These are phyloP conservation scores for Cyathus striatus DNA, from an alignment of 768 basidiomycete genomes.

Conservation along the genomic window DNA sequence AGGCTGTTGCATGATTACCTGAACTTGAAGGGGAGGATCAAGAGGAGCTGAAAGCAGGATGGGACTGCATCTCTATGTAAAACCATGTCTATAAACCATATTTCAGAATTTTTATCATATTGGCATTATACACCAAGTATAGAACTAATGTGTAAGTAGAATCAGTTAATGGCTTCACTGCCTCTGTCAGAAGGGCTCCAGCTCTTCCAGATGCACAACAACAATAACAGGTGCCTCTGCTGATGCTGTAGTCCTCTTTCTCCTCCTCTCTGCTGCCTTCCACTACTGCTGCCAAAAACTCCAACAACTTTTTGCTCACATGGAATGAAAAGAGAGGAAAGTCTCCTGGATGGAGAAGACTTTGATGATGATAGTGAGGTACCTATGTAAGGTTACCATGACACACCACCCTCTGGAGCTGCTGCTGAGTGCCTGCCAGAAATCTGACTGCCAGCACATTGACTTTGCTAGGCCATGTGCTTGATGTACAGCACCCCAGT, in stretches of 20 bases:
- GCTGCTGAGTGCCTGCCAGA: too few species aligned
- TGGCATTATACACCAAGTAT: too few species aligned
- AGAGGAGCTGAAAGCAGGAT: too few species aligned
- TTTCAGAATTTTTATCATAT: too few species aligned
- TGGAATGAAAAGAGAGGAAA: constrained; percentile 17
- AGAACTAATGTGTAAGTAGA: too few species aligned
- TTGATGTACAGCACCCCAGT: constrained; percentile 10
- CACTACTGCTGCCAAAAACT: constrained; percentile 29
- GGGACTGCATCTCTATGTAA: too few species aligned
- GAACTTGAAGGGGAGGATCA: too few species aligned
- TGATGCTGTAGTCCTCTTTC: constrained; percentile 28
- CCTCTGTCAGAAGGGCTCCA: too few species aligned
- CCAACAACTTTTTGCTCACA: constrained; percentile 19
- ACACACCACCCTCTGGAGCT: constrained; percentile 10
- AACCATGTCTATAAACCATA: too few species aligned
- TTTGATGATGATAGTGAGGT: constrained; percentile 27
- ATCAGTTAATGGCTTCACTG: too few species aligned
- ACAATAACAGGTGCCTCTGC: constrained; percentile 37
- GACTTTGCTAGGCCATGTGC: neutral
- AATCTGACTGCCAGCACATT: neutral
- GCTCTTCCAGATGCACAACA: constrained; percentile 22
- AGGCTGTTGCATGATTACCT: too few species aligned
- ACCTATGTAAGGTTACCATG: constrained; percentile 12
- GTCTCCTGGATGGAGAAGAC: constrained; percentile 28
- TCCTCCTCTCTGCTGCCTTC: constrained; percentile 31